Conservation (phyloP, 805 yeast species). For the Yarrowia hollandica region DNA sequence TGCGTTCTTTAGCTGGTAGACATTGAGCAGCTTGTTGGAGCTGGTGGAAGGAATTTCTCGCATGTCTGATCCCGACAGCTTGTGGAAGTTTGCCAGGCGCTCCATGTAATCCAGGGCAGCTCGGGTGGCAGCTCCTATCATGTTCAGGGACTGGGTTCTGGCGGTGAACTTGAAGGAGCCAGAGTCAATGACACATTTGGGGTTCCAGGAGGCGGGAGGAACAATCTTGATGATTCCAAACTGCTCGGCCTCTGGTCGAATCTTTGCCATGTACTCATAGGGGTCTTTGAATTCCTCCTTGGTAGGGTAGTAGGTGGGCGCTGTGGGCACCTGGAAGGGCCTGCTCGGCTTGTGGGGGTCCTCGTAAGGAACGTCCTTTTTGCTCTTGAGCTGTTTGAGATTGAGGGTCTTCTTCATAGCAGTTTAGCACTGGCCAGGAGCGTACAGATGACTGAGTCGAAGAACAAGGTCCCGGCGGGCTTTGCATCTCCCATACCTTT, state of each 20-base stretch:
- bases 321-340: constrained; percentile 44
- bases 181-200: constrained; percentile 41
- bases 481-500: constrained; percentile 18
- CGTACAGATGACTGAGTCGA: constrained; percentile 1
- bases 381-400: constrained; percentile 28
- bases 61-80: constrained; percentile 35
- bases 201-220: constrained; percentile 57
- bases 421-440: background rate
- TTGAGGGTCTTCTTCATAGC: constrained; percentile 30
- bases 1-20: constrained; percentile 38
- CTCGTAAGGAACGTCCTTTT: constrained; percentile 30
- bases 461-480: constrained; percentile 22
- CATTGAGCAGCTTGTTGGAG: constrained; percentile 37
- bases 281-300: constrained; percentile 63
- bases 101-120: constrained; percentile 41
- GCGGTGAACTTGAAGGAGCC: constrained; percentile 41
- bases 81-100: constrained; percentile 41
- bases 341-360: constrained; percentile 34
- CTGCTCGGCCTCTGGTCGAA: constrained; percentile 52
- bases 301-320: constrained; percentile 62
- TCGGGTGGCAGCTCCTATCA: constrained; percentile 43
- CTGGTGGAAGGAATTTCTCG: constrained; percentile 36
- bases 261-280: constrained; percentile 58
- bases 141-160: constrained; percentile 41
- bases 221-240: constrained; percentile 76